These are phyloP conservation scores for Fusarium hainanense DNA, from an alignment of 2,329 filamentous ascomycete species.

Conservation along the genomic window DNA sequence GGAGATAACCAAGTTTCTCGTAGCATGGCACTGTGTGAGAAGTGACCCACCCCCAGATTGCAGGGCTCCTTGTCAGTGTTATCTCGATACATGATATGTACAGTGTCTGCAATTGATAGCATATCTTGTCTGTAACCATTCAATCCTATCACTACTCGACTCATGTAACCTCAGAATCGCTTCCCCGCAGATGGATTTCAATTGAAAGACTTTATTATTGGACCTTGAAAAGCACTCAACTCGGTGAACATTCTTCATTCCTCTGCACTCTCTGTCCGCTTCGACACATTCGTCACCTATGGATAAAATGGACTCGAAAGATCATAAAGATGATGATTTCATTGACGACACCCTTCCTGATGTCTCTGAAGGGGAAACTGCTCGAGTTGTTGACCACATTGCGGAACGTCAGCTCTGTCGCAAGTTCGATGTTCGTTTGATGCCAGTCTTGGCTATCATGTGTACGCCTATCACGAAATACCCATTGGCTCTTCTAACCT, in stretches of 20 bases:
- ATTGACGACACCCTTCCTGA: slow-evolving; percentile 8
- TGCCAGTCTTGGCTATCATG: slow-evolving; percentile 18
- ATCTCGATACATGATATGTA: neutral
- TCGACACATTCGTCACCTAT: neutral
- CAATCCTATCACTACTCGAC: neutral
- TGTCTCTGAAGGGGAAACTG: neutral
- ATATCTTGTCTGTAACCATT: slow-evolving; percentile 3
- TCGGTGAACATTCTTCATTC: neutral
- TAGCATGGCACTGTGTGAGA: neutral
- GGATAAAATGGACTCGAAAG: slow-evolving; percentile 2
- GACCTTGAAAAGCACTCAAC: neutral
- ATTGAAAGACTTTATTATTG: neutral
- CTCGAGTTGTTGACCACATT: slow-evolving; percentile 7
- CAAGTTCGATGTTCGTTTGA: slow-evolving; percentile 7
- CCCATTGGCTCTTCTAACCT: rapidly evolving
- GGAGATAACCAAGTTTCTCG: neutral
- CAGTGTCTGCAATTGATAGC: neutral
- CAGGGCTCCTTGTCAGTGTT: neutral
- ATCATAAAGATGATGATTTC: slow-evolving; percentile 7
- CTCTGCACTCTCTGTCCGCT: neutral
- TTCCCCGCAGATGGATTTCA: neutral
- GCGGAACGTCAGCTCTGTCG: slow-evolving; percentile 15
- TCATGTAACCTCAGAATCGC: neutral
- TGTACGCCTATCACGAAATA: neutral
- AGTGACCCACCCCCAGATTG: neutral